Conservation (phyloP, 2,329 filamentous ascomycete species). For the Penicillium sp. region DNA sequence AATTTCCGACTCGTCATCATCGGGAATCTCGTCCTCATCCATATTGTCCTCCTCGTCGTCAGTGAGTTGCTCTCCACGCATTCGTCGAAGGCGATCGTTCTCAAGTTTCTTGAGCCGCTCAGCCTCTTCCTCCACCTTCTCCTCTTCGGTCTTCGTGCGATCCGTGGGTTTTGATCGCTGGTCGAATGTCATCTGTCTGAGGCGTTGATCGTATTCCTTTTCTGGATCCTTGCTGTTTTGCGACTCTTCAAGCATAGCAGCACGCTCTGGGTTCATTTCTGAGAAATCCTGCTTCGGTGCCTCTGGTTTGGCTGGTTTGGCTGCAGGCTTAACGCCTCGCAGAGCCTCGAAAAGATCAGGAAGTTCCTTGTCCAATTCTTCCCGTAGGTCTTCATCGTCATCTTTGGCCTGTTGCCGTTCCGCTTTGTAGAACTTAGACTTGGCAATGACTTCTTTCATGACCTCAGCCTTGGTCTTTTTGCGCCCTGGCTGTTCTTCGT, state of each 20-base stretch:
- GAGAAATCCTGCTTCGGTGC: slow-evolving; percentile 44
- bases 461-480: slow-evolving; percentile 97
- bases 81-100: slow-evolving; percentile 74
- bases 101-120: slow-evolving; percentile 76
- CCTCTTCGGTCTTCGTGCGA: slow-evolving; percentile 87
- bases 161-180: slow-evolving; percentile 80
- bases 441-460: slow-evolving; percentile 96
- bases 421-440: slow-evolving; percentile 93
- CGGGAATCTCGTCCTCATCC: slow-evolving; percentile 31
- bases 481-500: slow-evolving; percentile 64
- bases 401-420: slow-evolving; percentile 91
- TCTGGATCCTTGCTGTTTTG: slow-evolving; percentile 69
- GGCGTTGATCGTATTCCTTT: slow-evolving; percentile 80
- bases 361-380: slow-evolving; percentile 80
- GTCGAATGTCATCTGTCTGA: slow-evolving; percentile 80
- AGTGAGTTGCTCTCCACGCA: slow-evolving; percentile 75
- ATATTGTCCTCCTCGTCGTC: slow-evolving; percentile 54
- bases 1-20: slow-evolving; percentile 38
- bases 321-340: slow-evolving; percentile 52
- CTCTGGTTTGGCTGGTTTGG: slow-evolving; percentile 54
- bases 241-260: slow-evolving; percentile 57
- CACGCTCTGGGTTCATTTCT: slow-evolving; percentile 62
- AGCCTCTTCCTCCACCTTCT: slow-evolving; percentile 74
- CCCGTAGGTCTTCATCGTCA: slow-evolving; percentile 83
- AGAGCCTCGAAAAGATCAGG: slow-evolving; percentile 72